Percentiles rank a stretch among this genome's conserved stretches.
These are phyloP conservation scores for Picea abies DNA, from an alignment of 83 land plant genomes.

Conservation along the genomic window DNA sequence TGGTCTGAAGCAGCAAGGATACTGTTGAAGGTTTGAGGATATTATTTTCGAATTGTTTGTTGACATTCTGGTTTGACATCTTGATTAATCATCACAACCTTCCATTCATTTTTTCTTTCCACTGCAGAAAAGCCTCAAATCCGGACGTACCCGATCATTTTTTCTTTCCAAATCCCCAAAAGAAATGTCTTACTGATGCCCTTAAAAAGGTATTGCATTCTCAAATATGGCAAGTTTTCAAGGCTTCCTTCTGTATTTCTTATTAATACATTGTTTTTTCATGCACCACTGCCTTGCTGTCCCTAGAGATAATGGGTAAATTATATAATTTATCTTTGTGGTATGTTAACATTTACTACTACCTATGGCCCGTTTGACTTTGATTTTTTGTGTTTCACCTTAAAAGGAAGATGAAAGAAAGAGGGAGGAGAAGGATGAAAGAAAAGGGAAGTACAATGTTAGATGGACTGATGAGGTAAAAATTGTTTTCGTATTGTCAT, in stretches of 20 bases:
- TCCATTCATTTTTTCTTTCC: slow-evolving; percentile 4
- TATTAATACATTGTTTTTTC: neutral
- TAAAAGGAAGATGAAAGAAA: slow-evolving; percentile 84
- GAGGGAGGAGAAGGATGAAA: slow-evolving; percentile 84
- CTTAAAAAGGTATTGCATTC: slow-evolving; percentile 66
- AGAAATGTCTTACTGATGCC: slow-evolving; percentile 74
- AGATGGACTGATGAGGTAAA: slow-evolving; percentile 83
- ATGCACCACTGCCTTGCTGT: neutral
- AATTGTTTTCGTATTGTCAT: neutral
- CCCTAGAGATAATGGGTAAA: neutral
- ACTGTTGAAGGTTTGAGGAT: slow-evolving; percentile 26
- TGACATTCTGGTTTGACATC: neutral
- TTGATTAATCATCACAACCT: neutral
- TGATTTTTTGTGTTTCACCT: neutral
- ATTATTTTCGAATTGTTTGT: neutral
- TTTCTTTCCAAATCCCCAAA: too few species aligned
- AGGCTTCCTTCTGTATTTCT: neutral
- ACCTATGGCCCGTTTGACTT: neutral
- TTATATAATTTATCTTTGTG: neutral
- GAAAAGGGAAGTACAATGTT: slow-evolving; percentile 86
- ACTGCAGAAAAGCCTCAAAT: slow-evolving; percentile 48
- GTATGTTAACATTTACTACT: neutral
- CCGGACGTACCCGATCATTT: slow-evolving; percentile 78
- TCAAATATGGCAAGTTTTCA: neutral
- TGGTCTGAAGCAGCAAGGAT: slow-evolving; percentile 47